Evolutionary conservation across 257 asterid species (phyloP).

Genomic region (Ballota nigra): DNA sequence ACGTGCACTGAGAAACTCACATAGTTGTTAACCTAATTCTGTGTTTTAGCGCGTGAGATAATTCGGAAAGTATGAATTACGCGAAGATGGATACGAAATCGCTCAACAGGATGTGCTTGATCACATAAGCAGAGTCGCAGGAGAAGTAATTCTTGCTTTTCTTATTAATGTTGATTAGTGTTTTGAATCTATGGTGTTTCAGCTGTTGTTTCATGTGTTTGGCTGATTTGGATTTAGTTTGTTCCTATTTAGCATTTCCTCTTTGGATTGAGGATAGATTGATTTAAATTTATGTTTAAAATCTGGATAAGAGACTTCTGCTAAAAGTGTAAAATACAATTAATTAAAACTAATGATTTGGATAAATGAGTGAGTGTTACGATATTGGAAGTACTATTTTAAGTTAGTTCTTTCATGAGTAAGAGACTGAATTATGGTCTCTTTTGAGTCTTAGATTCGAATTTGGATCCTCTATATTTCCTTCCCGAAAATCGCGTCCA

Average conservation of each 20-base stretch:
- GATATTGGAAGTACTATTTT: not conserved
- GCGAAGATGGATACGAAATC: constrained; percentile 26
- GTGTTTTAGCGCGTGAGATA: constrained; percentile 10
- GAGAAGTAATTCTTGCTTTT: constrained; percentile 22
- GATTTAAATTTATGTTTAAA: too few species aligned
- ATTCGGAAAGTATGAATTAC: constrained; percentile 30
- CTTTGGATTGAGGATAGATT: too few species aligned
- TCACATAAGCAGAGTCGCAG: constrained; percentile 33
- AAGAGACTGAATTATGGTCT: too few species aligned
- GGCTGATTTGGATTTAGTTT: too few species aligned
- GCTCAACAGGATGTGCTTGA: constrained; percentile 30
- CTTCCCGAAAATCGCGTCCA: too few species aligned
- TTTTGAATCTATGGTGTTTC: not conserved
- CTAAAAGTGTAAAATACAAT: not conserved
- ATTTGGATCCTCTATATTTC: too few species aligned
- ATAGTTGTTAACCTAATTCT: constrained; percentile 10
- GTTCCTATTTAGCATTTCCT: too few species aligned
- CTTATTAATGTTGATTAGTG: not conserved
- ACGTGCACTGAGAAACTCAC: constrained; percentile 20
- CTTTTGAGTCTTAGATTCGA: too few species aligned
- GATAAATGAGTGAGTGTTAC: not conserved
- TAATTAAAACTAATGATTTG: not conserved
- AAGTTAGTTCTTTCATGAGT: too few species aligned
- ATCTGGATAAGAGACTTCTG: too few species aligned
- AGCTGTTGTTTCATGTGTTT: not conserved